phyloP scores from a whole-genome alignment of 495 filamentous ascomycete species.

The Podospora pseudopauciseta region DNA sequence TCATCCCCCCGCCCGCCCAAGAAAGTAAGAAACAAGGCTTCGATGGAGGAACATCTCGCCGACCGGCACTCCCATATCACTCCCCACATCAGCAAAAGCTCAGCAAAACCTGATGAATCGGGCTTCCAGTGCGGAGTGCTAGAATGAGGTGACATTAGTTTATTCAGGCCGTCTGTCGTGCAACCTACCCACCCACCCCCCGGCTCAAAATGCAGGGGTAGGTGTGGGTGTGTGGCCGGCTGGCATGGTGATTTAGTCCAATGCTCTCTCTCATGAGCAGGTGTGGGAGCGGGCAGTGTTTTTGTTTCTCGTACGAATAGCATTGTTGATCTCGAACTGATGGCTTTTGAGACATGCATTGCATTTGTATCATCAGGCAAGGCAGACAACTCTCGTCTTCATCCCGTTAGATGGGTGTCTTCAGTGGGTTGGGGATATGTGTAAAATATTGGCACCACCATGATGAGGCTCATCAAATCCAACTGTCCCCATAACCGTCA shows the following conservation, averaged over 20 bases:
- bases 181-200: background rate
- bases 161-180: background rate
- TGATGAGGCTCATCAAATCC: too few species aligned
- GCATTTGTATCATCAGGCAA: background rate
- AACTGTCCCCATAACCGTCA: too few species aligned
- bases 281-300: background rate
- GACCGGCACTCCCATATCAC: too few species aligned
- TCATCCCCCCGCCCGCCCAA: too few species aligned
- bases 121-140: background rate
- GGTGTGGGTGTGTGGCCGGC: background rate
- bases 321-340: background rate
- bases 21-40: too few species aligned
- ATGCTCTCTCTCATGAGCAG: background rate
- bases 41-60: too few species aligned
- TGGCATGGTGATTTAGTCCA: background rate
- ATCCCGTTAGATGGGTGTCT: too few species aligned
- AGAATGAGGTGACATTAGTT: background rate
- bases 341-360: background rate
- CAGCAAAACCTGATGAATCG: too few species aligned
- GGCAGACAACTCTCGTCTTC: background rate
- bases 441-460: too few species aligned
- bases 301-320: background rate
- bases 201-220: background rate
- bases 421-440: too few species aligned
- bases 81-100: too few species aligned